phyloP scores from a whole-genome alignment of 2,329 filamentous ascomycete genomes.

The Grosmannia clavigera region DNA sequence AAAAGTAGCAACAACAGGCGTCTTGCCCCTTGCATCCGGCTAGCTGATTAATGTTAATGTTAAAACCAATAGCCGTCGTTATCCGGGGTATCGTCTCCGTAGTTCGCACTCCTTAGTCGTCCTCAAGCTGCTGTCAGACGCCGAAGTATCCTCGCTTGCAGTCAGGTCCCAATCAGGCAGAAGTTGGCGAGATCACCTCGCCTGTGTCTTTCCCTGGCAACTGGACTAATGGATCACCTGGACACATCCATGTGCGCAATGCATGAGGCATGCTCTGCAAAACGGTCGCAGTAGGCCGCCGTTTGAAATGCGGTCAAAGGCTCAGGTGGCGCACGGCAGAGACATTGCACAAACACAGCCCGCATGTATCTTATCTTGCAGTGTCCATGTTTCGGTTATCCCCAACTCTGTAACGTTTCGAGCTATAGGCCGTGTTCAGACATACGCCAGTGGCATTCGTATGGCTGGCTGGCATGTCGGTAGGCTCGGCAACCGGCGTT shows the following conservation, averaged over 20 bases:
- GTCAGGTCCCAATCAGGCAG: not conserved
- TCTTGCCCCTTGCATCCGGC: not conserved
- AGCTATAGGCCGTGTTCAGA: not conserved
- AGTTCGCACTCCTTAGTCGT: not conserved
- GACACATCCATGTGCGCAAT: no score
- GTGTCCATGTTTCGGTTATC: not conserved
- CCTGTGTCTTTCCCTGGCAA: no score
- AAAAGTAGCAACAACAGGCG: not conserved
- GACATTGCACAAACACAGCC: not conserved
- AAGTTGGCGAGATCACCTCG: not conserved
- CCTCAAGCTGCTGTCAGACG: not conserved
- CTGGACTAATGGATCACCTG: no score
- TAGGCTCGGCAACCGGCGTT: not conserved
- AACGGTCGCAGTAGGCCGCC: not conserved
- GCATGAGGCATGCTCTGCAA: not conserved
- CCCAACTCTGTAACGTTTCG: not conserved
- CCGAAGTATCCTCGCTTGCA: not conserved
- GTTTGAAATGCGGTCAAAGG: not conserved
- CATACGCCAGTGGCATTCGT: not conserved
- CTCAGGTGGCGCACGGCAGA: not conserved
- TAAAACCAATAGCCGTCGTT: not conserved
- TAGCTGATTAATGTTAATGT: not conserved
- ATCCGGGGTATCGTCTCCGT: not conserved
- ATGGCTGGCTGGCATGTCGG: not conserved
- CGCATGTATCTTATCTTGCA: no score